Percentiles rank a stretch among this genome's conserved stretches.
These are phyloP conservation scores for Sugiyamaella neomexicana DNA, from an alignment of 1,139 yeast genomes.

Conservation along the genomic window DNA sequence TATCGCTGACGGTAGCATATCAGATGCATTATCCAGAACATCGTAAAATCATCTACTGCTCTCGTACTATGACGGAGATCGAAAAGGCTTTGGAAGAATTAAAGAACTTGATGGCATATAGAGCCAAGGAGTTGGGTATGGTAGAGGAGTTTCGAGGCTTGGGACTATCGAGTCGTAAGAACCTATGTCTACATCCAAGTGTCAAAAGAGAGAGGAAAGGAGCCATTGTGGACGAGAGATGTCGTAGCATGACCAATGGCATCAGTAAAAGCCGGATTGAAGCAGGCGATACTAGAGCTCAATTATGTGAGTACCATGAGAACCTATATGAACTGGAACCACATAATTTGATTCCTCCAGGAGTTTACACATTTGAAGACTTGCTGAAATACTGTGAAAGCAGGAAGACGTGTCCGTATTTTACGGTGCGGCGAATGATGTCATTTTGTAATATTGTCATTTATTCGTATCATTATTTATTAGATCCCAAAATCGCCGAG, in stretches of 20 bases:
- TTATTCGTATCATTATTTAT: constrained; percentile 91
- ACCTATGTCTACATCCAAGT: constrained; percentile 85
- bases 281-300: constrained; percentile 58
- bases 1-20: constrained; percentile 90
- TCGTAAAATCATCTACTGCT: constrained; percentile 90
- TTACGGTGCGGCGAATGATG: constrained; percentile 97
- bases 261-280: constrained; percentile 70
- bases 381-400: constrained; percentile 73
- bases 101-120: constrained; percentile 80
- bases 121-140: constrained; percentile 78
- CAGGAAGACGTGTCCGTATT: constrained; percentile 88
- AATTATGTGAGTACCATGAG: constrained; percentile 84
- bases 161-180: constrained; percentile 92
- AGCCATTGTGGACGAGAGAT: constrained; percentile 91
- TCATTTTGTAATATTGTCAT: constrained; percentile 91
- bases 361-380: constrained; percentile 91
- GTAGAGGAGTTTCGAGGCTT: constrained; percentile 84
- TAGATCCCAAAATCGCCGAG: constrained; percentile 97
- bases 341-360: constrained; percentile 82
- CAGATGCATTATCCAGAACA: constrained; percentile 96
- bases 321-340: constrained; percentile 83
- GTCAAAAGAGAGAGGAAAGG: constrained; percentile 90
- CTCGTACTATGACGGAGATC: constrained; percentile 99
- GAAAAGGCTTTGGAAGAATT: constrained; percentile 96
- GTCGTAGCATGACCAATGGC: constrained; percentile 93